Base-by-base conservation (phyloP, 75 land plant species). In the Cunninghamia lanceolata region DNA sequence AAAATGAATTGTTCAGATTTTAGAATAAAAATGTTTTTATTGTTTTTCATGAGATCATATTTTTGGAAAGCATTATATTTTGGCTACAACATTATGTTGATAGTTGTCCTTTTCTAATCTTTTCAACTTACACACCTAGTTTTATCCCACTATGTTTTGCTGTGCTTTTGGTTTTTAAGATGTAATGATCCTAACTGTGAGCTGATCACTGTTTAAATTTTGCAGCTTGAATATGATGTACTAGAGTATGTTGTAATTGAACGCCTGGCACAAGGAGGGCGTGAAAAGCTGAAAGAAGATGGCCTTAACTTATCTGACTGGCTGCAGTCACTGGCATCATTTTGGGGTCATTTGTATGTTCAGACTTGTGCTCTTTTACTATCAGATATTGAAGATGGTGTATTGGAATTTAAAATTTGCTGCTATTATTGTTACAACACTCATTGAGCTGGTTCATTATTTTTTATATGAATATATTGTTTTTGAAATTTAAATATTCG, bases 341-440 rank as follows among this genome's bases (percentile, higher is more conserved):
- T 98, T 89, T 98, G 99, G 99, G 99, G 99, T 84, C 99, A 97
- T 87, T 85, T 98, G 99, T 98, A 94, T 86, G 99, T 94, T 17
- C 71, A 32, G 28, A 47, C 35, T 8, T 86, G 9, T 83, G 35
- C 19, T 80, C 40, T 80, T 80, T 80, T 79, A 21, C 32, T 45
- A 14, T 80, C 3, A 80, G 14, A 80, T 45, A 42, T 80, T 28
- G 3, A 80, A 80, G 46, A n/a, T 45, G 14, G 50, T 13, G 47
- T 43, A 30, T 45, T 73, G 3, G 34, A 34, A 2, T 34, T 34
- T 73, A n/a, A 19, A 80, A 30, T 45, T 45, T 28, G 10, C 4
- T 80, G 32, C n/a, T 21, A 28, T n/a, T n/a, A 11, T 11, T n/a
- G 82, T 43, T 45, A 80, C 34, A 40, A 28, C 14, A 28, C 13